Evolutionary conservation across 1,284 basidiomycete species (phyloP), one percentile per base, ranked within the genome.

Genomic region (Microbotryum scabiosae): DNA sequence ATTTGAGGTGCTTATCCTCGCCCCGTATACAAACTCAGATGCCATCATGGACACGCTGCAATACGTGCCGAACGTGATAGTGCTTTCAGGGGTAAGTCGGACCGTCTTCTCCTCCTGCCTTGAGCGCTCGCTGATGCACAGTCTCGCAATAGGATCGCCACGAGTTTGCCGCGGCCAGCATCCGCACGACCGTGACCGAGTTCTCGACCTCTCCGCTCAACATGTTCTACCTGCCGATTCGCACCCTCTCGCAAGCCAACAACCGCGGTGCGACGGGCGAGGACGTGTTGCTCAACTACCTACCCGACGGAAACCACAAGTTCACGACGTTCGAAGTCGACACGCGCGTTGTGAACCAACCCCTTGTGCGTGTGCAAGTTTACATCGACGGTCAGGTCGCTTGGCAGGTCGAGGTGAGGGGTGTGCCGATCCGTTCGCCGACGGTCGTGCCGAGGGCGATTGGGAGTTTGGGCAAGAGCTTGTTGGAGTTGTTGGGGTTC

Each of bases 251-350:
- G 9, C 73, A 75, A 47, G 70, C 79, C 75, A 69, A 78, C 56
- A 70, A 69, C 21, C 70, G 74, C 1, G 76, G 76, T 3, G 64
- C 71, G 23, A 72, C 82, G 0, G 84, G 83, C 9, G 77, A 79
- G 64, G 87, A 88, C 72, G 75, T 78, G 54, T 80, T 88, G 5
- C 66, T 87, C 43, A 83, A 85, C 70, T 88, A 72, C 57, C 52
- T 70, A 18, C 71, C 71, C 25, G 68, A 71, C 57, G 72, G 73
- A 9, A 76, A 77, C 64, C 60, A 72, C 64, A 78, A 78, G 67
- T 77, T 76, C 71, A 83, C 85, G 8, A 77, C 84, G 0, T 80
- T 90, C 55, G 85, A 87, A 72, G 79, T 90, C 30, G 85, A 90
- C 72, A 87, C 86, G 0, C 78, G 80, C 48, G 78, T 85, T 64